These are phyloP conservation scores for Striga asiatica DNA, from an alignment of 257 asterid genomes.

Conservation along the genomic window DNA sequence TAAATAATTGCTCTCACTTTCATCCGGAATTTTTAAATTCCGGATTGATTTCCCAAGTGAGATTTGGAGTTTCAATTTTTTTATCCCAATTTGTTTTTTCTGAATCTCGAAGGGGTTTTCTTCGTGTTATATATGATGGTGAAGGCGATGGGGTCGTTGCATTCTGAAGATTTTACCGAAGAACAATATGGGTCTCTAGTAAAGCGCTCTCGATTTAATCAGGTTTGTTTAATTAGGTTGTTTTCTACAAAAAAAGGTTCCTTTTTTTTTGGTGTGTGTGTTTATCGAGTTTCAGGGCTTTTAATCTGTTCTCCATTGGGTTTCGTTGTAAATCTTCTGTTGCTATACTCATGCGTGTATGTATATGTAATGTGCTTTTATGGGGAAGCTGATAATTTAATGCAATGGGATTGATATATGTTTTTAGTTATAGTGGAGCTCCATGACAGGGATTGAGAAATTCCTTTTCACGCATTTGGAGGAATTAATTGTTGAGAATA, in stretches of 20 bases:
- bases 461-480: too few relatives aligned
- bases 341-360: neutral
- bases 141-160: conserved; percentile 35
- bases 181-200: conserved; percentile 34
- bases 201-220: conserved; percentile 40
- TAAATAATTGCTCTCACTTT: too few relatives aligned
- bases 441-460: too few relatives aligned
- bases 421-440: too few relatives aligned
- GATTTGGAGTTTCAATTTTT: conserved; percentile 15
- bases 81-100: too few relatives aligned
- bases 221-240: conserved; percentile 22
- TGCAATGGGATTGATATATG: too few relatives aligned
- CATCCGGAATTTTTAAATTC: too few relatives aligned
- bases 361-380: neutral
- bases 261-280: neutral
- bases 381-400: neutral
- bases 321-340: neutral
- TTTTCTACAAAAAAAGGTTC: too few relatives aligned
- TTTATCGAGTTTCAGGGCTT: conserved; percentile 1
- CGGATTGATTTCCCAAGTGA: too few relatives aligned
- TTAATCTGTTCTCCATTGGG: neutral
- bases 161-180: conserved; percentile 33
- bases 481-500: neutral
- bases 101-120: conserved; percentile 1
- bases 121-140: conserved; percentile 23